Base-by-base conservation (phyloP, 202 grass and related monocot genomes). In the Bolboschoenoplectus hybrid region DNA sequence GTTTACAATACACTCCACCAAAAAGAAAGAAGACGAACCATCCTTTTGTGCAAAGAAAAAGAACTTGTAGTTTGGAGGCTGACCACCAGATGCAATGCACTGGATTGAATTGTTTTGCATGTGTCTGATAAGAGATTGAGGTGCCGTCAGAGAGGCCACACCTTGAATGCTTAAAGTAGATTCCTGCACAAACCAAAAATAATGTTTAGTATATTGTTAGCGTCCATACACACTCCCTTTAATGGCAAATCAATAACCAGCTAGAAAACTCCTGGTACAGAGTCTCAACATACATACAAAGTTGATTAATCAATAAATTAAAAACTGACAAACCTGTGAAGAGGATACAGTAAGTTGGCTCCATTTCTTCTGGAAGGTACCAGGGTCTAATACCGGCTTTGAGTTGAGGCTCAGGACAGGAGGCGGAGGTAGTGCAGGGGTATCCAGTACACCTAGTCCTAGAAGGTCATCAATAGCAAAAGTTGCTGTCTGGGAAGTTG, bases 1-100 rank as follows among this genome's bases (percentile, higher is more conserved):
- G 81, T 94, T 99, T 68, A 99, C 64, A 63, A 99, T 92, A 64
- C 93, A 99, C 84, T 99, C 97, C 55, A 99, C 92, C 70, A 99
- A 91, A 82, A 97, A 97, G 90, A 97, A 94, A 38, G 86, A 80
- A 73, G 90, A 45, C 40, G 87, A 83, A 46, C 87, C 94, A 57
- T 93, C 92, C 87, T 90, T 94, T 76, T 99, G 97, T 43, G 94
- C 97, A 57, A 94, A 99, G 87, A 99, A 96, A 84, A 94, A 97
- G 88, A 94, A 99, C 85, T 99, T 99, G 86, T 97, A 99, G 67
- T 93, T 99, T 81, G 97, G 94, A 58, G 90, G 89, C 74, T 97
- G 97, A 72, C 97, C 97, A 63, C 97, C 97, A 47, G 94, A 99
- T 69, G 97, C 97, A 81, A 99, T 99, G 74, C 97, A 99, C 14